These are phyloP conservation scores for Trametes cubensis DNA, from an alignment of 768 basidiomycete species.

Conservation along the genomic window DNA sequence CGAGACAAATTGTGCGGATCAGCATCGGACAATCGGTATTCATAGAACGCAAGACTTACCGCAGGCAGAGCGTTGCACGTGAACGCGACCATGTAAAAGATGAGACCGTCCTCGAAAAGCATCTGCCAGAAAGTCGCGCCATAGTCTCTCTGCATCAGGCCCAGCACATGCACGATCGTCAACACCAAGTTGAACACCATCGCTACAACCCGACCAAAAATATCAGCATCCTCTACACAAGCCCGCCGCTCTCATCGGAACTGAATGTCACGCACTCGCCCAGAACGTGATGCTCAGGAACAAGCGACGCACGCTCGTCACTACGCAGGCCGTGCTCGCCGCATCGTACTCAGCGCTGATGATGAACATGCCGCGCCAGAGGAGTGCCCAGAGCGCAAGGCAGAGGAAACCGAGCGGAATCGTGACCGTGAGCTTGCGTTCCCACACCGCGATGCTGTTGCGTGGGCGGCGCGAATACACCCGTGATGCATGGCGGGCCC, in stretches of 20 bases:
- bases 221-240: conserved; percentile 1
- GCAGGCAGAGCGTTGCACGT: conserved; percentile 69
- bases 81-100: conserved; percentile 69
- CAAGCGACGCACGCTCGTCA: conserved; percentile 54
- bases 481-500: too few species aligned
- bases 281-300: conserved; percentile 69
- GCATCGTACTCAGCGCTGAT: conserved; percentile 59
- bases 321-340: conserved; percentile 45
- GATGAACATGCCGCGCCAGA: conserved; percentile 73
- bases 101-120: conserved; percentile 73
- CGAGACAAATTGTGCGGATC: background rate
- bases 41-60: conserved; percentile 39
- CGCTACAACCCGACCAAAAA: conserved; percentile 42
- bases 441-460: conserved; percentile 69
- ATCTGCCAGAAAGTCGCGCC: conserved; percentile 67
- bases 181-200: conserved; percentile 72
- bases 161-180: conserved; percentile 55
- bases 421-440: conserved; percentile 54
- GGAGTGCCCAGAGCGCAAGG: conserved; percentile 64
- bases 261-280: conserved; percentile 54
- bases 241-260: background rate
- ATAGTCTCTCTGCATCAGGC: conserved; percentile 48
- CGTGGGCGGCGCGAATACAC: too few species aligned
- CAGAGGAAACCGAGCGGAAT: conserved; percentile 55
- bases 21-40: background rate